Evolutionary conservation across 2,329 filamentous ascomycete genomes (phyloP), one percentile per base, ranked within the genome.

Genomic region (Ophiostoma quercus): DNA sequence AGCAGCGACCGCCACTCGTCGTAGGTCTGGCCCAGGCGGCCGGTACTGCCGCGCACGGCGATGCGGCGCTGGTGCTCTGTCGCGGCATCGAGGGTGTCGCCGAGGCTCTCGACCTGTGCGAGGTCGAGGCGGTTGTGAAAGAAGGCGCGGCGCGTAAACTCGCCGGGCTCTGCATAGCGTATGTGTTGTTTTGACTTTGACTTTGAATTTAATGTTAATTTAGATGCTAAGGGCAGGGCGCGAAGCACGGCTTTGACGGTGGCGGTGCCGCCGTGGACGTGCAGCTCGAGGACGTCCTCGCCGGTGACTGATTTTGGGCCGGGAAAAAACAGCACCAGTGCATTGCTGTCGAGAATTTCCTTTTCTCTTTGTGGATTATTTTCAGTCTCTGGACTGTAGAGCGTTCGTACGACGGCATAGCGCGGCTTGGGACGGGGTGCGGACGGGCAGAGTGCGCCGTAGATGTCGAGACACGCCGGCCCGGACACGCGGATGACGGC

Each of bases 61-160:
- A 94, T 87, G 4, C 90, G 90, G 19, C 94, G 91, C 81, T 99
- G 95, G 77, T 97, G 92, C 79, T 98, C 95, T 0, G 95, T 99
- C 75, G 95, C 87, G 3, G 88, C 88, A 6, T 85, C 83, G 1
- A 90, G 82, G 0, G 83, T 84, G 73, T 89, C 88, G 72, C 87
- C 84, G 2, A 91, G 80, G 0, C 87, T 84, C 78, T 91, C 88
- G 8, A 90, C 91, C 79, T 99, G 94, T 2, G 92, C 91, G 1
- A 99, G 85, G 75, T 96, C 91, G 4, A 99, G 85, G 1, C 92
- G 87, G 75, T 90, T 84, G 77, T 97, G 95, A 77, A 94, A 84
- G 76, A 99, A 99, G 5, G 95, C 94, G 51, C 95, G 89, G 72
- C 90, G 89, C 3, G 95, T 99, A 79, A 99, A 99, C 77, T 99